Base-by-base conservation (phyloP, 805 yeast species). In the Saturnispora silvae region DNA sequence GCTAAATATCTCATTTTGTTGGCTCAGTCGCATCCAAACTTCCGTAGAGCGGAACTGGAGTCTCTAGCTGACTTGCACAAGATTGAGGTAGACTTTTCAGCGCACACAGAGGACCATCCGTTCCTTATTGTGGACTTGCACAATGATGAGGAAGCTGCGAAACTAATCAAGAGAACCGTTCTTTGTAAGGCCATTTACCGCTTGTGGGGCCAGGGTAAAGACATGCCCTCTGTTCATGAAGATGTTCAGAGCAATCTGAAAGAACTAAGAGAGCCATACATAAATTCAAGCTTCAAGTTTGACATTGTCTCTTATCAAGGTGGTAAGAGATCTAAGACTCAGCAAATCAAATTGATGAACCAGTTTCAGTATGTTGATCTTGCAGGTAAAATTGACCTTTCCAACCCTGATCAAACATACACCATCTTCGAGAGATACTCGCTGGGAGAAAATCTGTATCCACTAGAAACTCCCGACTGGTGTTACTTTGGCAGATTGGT, bases 251-350 rank as follows among this genome's bases (percentile, higher is more conserved):
- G 16, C 9, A 63, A 50, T 42, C 60, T 58, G 29, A 26, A 16
- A 10, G 40, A 30, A 14, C 46, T 38, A 38, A 51, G 68, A 52
- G 14, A 28, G 22, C 48, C 50, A 3, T 75, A 68, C 52, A 61
- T 63, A 32, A 44, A 64, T 2, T 51, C 60, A 28, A 60, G 82
- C 0, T 92, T 87, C 66, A 84, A 81, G 58, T 86, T 92, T 54
- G 94, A 84, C 42, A 70, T 84, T 46, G 67, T 76, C n/a, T 72
- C 81, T 11, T 87, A 70, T 55, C 79, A 74, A 57, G 95, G 95
- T 1, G 61, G 63, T 33, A 72, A 80, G 42, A 66, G 72, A 38
- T 45, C 66, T 26, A 56, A 67, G 47, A 45, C 60, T 28, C 61
- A 71, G 47, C 73, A 81, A 47, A 58, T 81, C 14, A 61, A 64